Base-by-base conservation (phyloP, 257 asterid genomes). In the Avicennia marina region DNA sequence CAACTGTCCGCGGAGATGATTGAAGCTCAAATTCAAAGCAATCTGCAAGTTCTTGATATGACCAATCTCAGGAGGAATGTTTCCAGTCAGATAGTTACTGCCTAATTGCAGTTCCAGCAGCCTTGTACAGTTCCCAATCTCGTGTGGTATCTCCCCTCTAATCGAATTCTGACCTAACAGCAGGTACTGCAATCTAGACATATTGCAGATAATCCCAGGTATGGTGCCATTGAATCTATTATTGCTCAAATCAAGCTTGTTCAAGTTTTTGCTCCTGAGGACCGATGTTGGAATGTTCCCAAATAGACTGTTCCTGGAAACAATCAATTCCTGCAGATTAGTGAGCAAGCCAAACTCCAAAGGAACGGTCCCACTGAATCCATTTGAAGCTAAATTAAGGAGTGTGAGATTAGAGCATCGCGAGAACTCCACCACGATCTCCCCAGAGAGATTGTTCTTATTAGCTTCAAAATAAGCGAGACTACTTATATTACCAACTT, bases 381-480 rank as follows among this genome's bases (percentile, higher is more conserved):
- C 77, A 62, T 93, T 93, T 4, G 95, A 84, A 47, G 99, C 99
- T 51, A 93, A 69, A 61, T 89, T 93, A 42, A 93, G 91, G 5
- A 93, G 95, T 19, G 89, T 78, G 6, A 89, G 82, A 66, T 93
- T 93, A 2, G 81, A 64, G 69, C 99, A 93, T 44, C 64, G 76
- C 0, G 96, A 82, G 53, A 93, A 86, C 53, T 86, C 99, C 11
- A 72, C 26, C 39, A 75, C 85, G 61, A 93, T 86, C 75, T 77
- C 95, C 29, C 99, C 99, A 0, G 96, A 79, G 11, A 93, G 89
- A 69, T 72, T 65, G 64, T 93, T 93, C 27, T 78, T 76, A 59
- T 84, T 91, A 0, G 94, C 99, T 65, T 93, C 99, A 71, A 93
- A 93, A 61, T 93, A 93, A 25, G 96, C 77, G 53, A 93, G 95